Evolutionary conservation across 2,329 filamentous ascomycete genomes (phyloP).

Genomic region (Pezicula rhizophila): DNA sequence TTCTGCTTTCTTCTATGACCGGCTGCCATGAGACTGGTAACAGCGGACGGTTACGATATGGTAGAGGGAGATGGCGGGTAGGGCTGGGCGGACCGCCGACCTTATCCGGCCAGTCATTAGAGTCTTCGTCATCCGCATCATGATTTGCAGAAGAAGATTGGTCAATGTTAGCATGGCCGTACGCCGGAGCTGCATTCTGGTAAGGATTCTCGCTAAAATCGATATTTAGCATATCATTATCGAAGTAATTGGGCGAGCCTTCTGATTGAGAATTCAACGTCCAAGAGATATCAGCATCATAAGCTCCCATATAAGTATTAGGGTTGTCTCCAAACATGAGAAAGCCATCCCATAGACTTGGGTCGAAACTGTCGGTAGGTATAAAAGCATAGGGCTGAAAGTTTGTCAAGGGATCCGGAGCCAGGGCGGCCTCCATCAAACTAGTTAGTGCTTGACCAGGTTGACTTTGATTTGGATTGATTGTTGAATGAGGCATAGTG

Average conservation of each 20-base stretch:
- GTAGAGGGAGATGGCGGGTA: slow-evolving; percentile 9
- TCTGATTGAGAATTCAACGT: slow-evolving; percentile 17
- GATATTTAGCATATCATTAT: slow-evolving; percentile 12
- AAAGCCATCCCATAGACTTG: slow-evolving; percentile 21
- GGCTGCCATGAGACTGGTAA: slow-evolving; percentile 21
- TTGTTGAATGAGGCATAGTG: neutral
- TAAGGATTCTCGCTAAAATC: slow-evolving; percentile 15
- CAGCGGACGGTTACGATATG: slow-evolving; percentile 15
- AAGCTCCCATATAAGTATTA: slow-evolving; percentile 21
- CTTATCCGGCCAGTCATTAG: slow-evolving; percentile 23
- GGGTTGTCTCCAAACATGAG: slow-evolving; percentile 18
- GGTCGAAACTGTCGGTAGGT: slow-evolving; percentile 15
- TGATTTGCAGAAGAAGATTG: slow-evolving; percentile 8
- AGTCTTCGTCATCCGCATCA: slow-evolving; percentile 21
- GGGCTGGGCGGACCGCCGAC: slow-evolving; percentile 8
- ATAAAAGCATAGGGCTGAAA: slow-evolving; percentile 10
- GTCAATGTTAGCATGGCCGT: neutral
- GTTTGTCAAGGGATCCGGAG: slow-evolving; percentile 3
- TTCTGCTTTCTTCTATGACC: slow-evolving; percentile 19
- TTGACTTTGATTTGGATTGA: slow-evolving; percentile 3
- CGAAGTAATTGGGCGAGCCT: slow-evolving; percentile 13
- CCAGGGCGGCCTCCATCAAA: slow-evolving; percentile 24
- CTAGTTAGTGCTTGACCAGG: slow-evolving; percentile 19
- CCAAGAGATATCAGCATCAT: slow-evolving; percentile 26
- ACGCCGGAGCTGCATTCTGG: slow-evolving; percentile 8